phyloP scores from a whole-genome alignment of 257 asterid species.

The Solanum virginianum region DNA sequence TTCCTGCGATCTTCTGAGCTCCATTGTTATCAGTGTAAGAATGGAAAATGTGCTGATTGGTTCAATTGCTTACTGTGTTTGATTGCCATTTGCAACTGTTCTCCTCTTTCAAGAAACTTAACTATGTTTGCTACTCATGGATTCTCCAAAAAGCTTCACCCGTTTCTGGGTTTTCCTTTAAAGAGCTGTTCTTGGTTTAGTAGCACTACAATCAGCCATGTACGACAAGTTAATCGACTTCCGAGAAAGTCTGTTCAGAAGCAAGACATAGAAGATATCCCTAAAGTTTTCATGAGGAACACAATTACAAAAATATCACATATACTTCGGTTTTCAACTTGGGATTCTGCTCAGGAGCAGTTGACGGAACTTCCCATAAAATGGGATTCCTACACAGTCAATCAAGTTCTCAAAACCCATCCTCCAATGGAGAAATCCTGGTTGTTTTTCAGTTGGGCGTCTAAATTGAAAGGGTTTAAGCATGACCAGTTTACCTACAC shows the following conservation, averaged over 20 bases:
- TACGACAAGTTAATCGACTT: conserved; percentile 8
- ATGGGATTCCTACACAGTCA: conserved; percentile 91
- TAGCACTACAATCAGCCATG: neutral
- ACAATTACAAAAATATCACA: conserved; percentile 43
- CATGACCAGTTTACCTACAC: conserved; percentile 91
- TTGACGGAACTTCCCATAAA: conserved; percentile 37
- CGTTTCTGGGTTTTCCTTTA: conserved; percentile 4
- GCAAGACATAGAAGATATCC: conserved; percentile 4
- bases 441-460: conserved; percentile 92
- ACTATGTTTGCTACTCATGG: conserved; percentile 28
- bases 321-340: conserved; percentile 52
- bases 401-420: conserved; percentile 79
- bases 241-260: conserved; percentile 15
- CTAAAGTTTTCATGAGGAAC: conserved; percentile 37
- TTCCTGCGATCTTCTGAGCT: too few species aligned
- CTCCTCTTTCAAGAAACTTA: too few species aligned
- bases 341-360: conserved; percentile 75
- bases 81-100: too few species aligned
- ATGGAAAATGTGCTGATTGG: too few species aligned
- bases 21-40: too few species aligned
- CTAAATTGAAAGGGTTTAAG: conserved; percentile 40
- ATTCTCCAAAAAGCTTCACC: conserved; percentile 17
- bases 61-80: too few species aligned
- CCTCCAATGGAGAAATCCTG: conserved; percentile 94
- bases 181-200: conserved; percentile 11